Conservation (phyloP, 495 filamentous ascomycete genomes). For the Halenospora varia region DNA sequence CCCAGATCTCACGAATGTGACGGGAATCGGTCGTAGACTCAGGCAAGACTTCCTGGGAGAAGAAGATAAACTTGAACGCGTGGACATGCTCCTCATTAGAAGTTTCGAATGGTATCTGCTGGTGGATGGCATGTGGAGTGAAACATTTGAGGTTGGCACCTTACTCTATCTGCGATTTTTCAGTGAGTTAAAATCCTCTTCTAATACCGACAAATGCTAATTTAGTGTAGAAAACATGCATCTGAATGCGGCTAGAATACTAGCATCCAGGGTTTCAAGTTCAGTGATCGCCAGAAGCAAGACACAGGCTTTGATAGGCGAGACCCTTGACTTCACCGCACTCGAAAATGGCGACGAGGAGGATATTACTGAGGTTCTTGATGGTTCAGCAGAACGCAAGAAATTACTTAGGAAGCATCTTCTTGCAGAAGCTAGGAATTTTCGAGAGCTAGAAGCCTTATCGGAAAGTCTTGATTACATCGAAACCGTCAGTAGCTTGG, state of each 20-base stretch:
- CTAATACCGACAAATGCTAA: slow-evolving; percentile 2
- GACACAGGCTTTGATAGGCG: slow-evolving; percentile 23
- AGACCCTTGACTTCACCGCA: slow-evolving; percentile 27
- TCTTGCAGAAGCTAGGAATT: slow-evolving; percentile 54
- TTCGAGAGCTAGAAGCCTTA: slow-evolving; percentile 69
- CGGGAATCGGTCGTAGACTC: slow-evolving; percentile 36
- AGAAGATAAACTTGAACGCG: slow-evolving; percentile 51
- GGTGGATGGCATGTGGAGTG: slow-evolving; percentile 63
- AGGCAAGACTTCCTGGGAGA: slow-evolving; percentile 64
- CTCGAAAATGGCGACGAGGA: slow-evolving; percentile 23
- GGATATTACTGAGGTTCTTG: slow-evolving; percentile 25
- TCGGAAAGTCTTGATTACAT: slow-evolving; percentile 62
- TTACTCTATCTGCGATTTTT: slow-evolving; percentile 70
- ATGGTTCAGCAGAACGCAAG: slow-evolving; percentile 32
- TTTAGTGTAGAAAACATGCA: slow-evolving; percentile 41
- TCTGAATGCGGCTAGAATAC: slow-evolving; percentile 60
- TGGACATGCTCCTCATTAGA: slow-evolving; percentile 70
- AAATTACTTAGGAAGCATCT: slow-evolving; percentile 35
- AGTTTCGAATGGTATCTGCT: slow-evolving; percentile 81
- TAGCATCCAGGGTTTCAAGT: slow-evolving; percentile 39
- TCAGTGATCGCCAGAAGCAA: slow-evolving; percentile 28
- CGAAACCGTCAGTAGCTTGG: slow-evolving; percentile 47
- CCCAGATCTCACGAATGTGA: background rate
- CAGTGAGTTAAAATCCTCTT: slow-evolving; percentile 46
- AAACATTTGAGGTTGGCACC: slow-evolving; percentile 64